These are phyloP conservation scores for Colletotrichum ledebouriae DNA, from an alignment of 2,329 filamentous ascomycete species.

Conservation along the genomic window DNA sequence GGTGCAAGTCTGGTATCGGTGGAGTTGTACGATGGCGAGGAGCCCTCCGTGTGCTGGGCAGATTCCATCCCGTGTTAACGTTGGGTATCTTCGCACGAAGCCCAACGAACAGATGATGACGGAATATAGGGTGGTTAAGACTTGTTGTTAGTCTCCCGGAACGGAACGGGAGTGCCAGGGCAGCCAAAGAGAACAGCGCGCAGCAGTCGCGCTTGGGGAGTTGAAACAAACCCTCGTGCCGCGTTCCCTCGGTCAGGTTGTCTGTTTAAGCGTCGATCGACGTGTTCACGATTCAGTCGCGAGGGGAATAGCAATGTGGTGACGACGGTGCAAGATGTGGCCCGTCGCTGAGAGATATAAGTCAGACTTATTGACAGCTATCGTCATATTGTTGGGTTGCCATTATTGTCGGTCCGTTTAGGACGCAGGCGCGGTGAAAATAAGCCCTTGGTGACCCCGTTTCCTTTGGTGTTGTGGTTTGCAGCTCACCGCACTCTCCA, in stretches of 20 bases:
- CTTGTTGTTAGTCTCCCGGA: not conserved
- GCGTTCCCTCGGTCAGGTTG: conserved; percentile 17
- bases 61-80: conserved; percentile 33
- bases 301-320: conserved; percentile 1
- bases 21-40: conserved; percentile 13
- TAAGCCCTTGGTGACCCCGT: conserved; percentile 32
- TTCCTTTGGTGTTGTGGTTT: conserved; percentile 8
- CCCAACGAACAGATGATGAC: not conserved
- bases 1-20: not conserved
- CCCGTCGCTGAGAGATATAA: conserved; percentile 13
- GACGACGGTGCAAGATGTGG: not conserved
- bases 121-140: conserved; percentile 20
- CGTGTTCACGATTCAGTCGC: conserved; percentile 35
- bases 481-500: conserved; percentile 36
- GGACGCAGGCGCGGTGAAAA: conserved; percentile 20
- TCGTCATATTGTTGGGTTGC: conserved; percentile 37
- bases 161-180: conserved; percentile 7
- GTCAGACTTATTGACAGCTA: conserved; percentile 20
- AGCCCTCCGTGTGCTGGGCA: conserved; percentile 38
- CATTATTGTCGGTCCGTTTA: conserved; percentile 35
- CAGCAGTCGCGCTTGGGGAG: conserved; percentile 17
- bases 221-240: conserved; percentile 41
- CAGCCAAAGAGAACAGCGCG: conserved; percentile 7
- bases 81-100: conserved; percentile 1
- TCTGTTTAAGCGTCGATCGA: conserved; percentile 30